phyloP scores from a whole-genome alignment of 306 rosid species.

The Aeschynomene evenia region DNA sequence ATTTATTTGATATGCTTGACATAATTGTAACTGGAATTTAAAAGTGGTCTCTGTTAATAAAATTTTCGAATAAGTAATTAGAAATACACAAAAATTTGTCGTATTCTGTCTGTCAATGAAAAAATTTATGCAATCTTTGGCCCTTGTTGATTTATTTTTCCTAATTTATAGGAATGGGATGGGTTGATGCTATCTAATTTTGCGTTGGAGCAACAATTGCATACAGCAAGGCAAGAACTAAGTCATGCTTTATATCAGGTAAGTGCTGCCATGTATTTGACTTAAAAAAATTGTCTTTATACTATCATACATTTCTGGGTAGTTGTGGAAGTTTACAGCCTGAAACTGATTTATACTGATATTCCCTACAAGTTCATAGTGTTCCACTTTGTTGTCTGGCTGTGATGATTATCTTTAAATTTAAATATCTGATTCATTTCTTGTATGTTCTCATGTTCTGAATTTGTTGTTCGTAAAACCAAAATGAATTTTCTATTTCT shows the following conservation, averaged over 20 bases:
- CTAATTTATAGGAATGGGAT: conserved; percentile 83
- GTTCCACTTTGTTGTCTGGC: background rate
- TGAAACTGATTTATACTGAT: background rate
- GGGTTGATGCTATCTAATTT: conserved; percentile 81
- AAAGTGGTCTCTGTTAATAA: conserved; percentile 16
- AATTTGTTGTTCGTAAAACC: background rate
- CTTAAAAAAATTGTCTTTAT: background rate
- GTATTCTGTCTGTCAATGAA: background rate
- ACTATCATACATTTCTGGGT: background rate
- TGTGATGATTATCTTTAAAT: background rate
- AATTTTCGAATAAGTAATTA: background rate
- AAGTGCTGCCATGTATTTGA: conserved; percentile 7
- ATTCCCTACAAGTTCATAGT: background rate
- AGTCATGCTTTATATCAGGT: conserved; percentile 98
- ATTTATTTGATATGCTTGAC: background rate
- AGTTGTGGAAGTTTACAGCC: background rate
- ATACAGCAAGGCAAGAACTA: conserved; percentile 91
- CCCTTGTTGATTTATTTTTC: background rate
- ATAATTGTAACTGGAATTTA: background rate
- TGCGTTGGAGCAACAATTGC: conserved; percentile 91
- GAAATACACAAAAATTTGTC: background rate
- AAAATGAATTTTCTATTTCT: background rate
- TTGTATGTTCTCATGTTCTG: background rate
- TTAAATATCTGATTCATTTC: background rate
- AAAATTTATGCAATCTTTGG: background rate